Evolutionary conservation across 306 rosid species (phyloP).

Genomic region (Glycine latifolia): DNA sequence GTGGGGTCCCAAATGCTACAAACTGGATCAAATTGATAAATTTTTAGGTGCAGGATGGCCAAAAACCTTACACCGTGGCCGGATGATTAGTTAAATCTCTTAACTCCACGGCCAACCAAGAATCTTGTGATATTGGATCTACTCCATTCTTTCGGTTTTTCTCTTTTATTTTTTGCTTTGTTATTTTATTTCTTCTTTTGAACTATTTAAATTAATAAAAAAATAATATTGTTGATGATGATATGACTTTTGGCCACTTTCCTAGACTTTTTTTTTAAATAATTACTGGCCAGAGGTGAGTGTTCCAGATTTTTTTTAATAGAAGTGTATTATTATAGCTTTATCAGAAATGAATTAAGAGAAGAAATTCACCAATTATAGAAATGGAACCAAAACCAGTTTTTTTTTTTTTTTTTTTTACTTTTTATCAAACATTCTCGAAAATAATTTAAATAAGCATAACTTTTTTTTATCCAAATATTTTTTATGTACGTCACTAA

Average conservation of each 20-base stretch:
- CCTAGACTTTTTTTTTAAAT: neutral
- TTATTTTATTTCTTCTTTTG: constrained; percentile 13
- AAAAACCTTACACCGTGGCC: neutral
- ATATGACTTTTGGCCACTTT: neutral
- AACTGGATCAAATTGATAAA: constrained; percentile 32
- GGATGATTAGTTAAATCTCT: constrained; percentile 24
- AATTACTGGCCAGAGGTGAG: neutral
- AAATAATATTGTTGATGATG: neutral
- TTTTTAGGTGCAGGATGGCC: constrained; percentile 1
- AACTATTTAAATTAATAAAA: constrained; percentile 12
- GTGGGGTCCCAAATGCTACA: constrained; percentile 35
- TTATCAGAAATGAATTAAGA: neutral
- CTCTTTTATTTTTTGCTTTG: neutral
- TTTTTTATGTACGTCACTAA: no score
- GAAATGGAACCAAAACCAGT: no score
- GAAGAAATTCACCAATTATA: neutral
- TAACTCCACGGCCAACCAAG: neutral
- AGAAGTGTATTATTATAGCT: neutral
- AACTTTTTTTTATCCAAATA: no score
- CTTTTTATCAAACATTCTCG: no score
- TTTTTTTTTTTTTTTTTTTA: no score
- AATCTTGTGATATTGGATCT: constrained; percentile 25
- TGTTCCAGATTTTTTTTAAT: neutral
- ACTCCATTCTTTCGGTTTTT: constrained; percentile 24
- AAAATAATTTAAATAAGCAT: no score